Evolutionary conservation across 176 grass and related monocot species (phyloP).

Genomic region (Cenchrus americanus): DNA sequence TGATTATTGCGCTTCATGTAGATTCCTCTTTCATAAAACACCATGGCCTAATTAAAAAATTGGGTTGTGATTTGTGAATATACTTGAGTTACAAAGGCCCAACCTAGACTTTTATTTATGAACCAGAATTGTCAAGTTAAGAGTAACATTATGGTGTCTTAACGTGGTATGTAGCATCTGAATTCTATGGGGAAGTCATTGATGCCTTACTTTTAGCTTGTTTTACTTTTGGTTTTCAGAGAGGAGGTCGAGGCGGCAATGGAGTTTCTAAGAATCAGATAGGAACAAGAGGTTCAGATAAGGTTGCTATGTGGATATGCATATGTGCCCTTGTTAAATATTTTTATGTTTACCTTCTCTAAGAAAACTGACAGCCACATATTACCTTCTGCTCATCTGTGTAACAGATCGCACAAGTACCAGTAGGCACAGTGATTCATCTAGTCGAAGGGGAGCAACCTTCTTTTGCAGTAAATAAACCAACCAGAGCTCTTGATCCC

Average conservation of each 20-base stretch:
- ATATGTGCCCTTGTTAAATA: neutral
- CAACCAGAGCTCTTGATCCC: constrained; percentile 54
- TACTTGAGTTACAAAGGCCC: neutral
- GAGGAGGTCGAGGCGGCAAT: constrained; percentile 63
- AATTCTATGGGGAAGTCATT: constrained; percentile 18
- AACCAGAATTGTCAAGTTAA: neutral
- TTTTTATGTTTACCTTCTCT: neutral
- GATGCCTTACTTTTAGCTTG: constrained; percentile 17
- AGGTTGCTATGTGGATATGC: constrained; percentile 42
- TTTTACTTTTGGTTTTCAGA: constrained; percentile 54
- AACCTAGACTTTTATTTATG: neutral
- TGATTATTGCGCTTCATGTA: neutral
- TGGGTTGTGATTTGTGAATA: neutral
- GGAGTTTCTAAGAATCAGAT: constrained; percentile 79
- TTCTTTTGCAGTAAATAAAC: constrained; percentile 53
- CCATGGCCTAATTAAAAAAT: neutral
- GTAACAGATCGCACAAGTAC: constrained; percentile 70
- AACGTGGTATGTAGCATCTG: neutral
- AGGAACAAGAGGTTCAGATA: constrained; percentile 68
- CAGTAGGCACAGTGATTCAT: constrained; percentile 93
- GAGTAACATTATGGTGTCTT: neutral
- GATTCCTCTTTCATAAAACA: constrained; percentile 19
- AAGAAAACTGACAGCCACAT: constrained; percentile 14
- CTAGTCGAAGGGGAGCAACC: constrained; percentile 67
- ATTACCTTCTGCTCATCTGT: constrained; percentile 18